Percentiles rank a stretch among this genome's conserved stretches.
These are phyloP conservation scores for Tulasnella sp. DNA, from an alignment of 768 basidiomycete species.

Conservation along the genomic window DNA sequence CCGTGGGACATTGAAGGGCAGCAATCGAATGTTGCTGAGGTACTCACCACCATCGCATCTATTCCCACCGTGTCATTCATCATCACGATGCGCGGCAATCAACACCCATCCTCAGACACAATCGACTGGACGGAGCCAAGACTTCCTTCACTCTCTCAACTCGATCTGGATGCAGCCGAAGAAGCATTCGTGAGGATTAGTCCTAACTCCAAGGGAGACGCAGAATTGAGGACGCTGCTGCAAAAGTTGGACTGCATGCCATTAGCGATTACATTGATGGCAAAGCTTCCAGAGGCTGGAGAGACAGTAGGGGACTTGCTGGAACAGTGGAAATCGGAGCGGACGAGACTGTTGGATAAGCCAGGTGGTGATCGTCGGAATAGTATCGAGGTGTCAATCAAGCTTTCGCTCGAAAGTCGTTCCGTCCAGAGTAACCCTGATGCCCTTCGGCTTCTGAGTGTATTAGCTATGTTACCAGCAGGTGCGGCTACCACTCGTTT, in stretches of 20 bases:
- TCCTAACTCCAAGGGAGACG: neutral
- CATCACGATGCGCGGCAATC: neutral
- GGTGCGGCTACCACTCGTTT: neutral
- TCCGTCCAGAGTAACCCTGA: neutral
- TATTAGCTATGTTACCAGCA: neutral
- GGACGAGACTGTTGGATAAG: constrained; percentile 6
- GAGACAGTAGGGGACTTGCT: neutral
- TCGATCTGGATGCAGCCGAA: neutral
- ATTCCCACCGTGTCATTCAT: neutral
- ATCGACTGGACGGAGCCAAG: neutral
- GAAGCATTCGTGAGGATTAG: neutral
- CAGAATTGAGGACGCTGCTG: neutral
- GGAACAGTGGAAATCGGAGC: neutral
- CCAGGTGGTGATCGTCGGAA: neutral
- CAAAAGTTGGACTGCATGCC: neutral
- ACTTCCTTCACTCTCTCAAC: neutral
- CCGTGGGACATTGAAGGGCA: neutral
- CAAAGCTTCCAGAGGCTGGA: neutral
- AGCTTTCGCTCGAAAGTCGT: neutral
- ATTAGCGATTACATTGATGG: neutral
- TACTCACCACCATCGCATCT: neutral
- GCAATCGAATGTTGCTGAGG: neutral
- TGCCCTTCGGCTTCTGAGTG: neutral
- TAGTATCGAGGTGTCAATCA: neutral
- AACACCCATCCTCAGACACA: neutral